Evolutionary conservation across 352 stramenopile genomes (phyloP), one percentile per base, ranked within the genome.

Genomic region (Globisporangium barbulae): DNA sequence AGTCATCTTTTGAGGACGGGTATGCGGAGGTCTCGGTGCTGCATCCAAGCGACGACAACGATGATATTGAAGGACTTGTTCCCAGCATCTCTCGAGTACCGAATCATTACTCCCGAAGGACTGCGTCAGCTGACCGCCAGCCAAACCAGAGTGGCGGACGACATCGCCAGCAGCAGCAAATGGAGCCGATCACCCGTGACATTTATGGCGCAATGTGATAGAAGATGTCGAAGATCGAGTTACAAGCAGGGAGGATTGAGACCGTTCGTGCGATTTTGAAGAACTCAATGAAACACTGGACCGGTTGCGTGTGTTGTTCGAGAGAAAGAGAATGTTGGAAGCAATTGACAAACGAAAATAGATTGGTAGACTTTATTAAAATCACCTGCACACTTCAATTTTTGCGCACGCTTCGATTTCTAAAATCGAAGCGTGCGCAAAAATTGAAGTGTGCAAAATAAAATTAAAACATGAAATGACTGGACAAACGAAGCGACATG

Each of bases 11-110:
- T 17, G 39, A 61, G 21, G 57, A 54, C 19, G 33, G 41, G 7
- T 31, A 63, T 35, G 65, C 74, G 2, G 67, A 78, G 63, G 63
- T 82, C 19, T 81, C 76, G 15, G 61, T 84, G 59, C 50, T 82
- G 21, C 61, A 75, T 35, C 76, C 65, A 30, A 63, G 58, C 42
- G 33, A 53, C 15, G 64, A 60, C 53, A 73, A 68, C 56, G 65
- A 67, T 30, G 76, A 85, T 37, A 85, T 85, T 28, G 76, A 85
- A 65, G 68, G 72, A 22, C 73, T 85, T 7, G 74, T 83, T 25
- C 59, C 70, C 2, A 68, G 68, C 39, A 58, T 74, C 21, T 67
- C 63, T 30, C 72, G 63, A 28, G 47, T 69, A 13, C 50, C 22
- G 37, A 58, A 9, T n/a, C 33, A 50, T 17, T 22, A 39, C 45